Evolutionary conservation across 495 filamentous ascomycete species (phyloP), one percentile per base, ranked within the genome.

Genomic region (Evansstolkia leycettana): DNA sequence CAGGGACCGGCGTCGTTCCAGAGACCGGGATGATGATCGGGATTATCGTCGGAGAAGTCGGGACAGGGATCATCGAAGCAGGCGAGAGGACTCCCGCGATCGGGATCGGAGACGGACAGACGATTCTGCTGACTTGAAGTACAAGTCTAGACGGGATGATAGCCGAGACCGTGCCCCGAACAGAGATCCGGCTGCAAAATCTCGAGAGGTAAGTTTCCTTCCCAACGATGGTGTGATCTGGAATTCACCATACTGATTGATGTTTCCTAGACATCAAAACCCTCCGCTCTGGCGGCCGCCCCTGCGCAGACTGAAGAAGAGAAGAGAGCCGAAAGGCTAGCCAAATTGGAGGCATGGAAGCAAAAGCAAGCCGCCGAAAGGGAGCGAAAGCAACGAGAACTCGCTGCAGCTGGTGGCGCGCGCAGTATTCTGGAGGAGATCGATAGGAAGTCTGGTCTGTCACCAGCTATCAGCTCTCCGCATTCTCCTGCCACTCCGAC

Each of bases 311-410:
- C 80, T 12, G 84, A 88, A 40, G 81, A 82, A 36, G 80, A 90
- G 27, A 89, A 90, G 51, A 83, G 86, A 49, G 82, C 77, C 30
- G 84, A 92, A 52, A 65, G 82, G 33, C 67, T 88, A 23, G 84
- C 86, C 18, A 89, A 86, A 41, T 54, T 94, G 20, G 82, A 88
- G 54, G 84, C 84, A 42, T 93, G 87, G 86, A 94, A 92, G 55
- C 77, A 82, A 53, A 90, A 92, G 46, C 80, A 84, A 42, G 73
- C 73, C 12, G 84, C 82, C 25, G 75, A 86, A 47, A 79, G 82
- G 43, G 82, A 82, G 48, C 70, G 70, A 31, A 86, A 84, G 46
- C 77, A 84, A 52, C 78, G 78, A 37, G 78, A 78, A 45, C 62
- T 75, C n/a, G 63, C 58, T 15, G 69, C 66, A 5, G 57, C 69